phyloP scores from a whole-genome alignment of 306 rosid genomes.

The Astragalus membranaceus region DNA sequence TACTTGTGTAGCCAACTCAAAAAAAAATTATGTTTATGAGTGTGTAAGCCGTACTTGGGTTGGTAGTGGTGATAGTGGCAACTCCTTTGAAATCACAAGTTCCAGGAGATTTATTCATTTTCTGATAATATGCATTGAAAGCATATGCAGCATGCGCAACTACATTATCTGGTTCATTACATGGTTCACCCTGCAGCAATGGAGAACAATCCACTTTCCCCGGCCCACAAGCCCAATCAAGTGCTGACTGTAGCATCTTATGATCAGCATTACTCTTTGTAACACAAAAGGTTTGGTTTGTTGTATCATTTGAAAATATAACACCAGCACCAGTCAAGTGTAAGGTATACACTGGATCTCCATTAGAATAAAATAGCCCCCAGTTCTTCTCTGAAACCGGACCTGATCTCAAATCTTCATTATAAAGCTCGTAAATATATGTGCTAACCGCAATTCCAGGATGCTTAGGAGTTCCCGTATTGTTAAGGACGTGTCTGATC shows the following conservation, averaged over 20 bases:
- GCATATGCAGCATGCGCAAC: conserved; percentile 74
- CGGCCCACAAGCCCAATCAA: conserved; percentile 98
- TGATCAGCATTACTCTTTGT: conserved; percentile 58
- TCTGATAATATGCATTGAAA: conserved; percentile 81
- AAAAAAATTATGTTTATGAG: not conserved
- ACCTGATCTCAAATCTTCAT: conserved; percentile 82
- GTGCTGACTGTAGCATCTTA: conserved; percentile 87
- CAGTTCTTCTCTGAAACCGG: conserved; percentile 76
- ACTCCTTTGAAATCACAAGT: conserved; percentile 95
- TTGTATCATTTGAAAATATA: conserved; percentile 76
- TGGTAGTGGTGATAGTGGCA: conserved; percentile 72
- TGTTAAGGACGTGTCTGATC: conserved; percentile 78
- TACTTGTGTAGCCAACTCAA: not conserved
- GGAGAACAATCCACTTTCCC: conserved; percentile 91
- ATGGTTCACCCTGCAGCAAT: conserved; percentile 74
- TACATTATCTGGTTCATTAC: conserved; percentile 75
- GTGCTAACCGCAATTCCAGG: conserved; percentile 88
- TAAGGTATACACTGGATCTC: conserved; percentile 66
- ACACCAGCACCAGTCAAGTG: conserved; percentile 83
- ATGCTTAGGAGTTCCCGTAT: conserved; percentile 91
- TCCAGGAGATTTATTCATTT: conserved; percentile 72
- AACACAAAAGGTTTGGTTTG: conserved; percentile 90
- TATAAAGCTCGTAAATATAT: conserved; percentile 83
- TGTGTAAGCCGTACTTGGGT: conserved; percentile 64
- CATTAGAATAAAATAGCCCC: conserved; percentile 74